These are phyloP conservation scores for Tremellales sp. DNA, from an alignment of 1,284 basidiomycete species.

Conservation along the genomic window DNA sequence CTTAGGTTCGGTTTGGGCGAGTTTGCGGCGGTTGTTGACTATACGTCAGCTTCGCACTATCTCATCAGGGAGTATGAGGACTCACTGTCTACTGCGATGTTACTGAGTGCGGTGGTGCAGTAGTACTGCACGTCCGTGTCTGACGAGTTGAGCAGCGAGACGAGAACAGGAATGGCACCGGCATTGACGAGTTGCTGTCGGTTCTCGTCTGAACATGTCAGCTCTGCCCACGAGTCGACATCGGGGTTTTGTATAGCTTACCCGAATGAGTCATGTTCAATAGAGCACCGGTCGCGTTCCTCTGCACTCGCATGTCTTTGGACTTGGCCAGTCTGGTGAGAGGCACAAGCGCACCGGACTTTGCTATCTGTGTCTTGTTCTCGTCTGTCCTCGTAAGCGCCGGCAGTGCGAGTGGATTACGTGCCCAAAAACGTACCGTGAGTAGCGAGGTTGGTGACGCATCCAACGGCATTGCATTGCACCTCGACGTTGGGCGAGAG, in stretches of 20 bases:
- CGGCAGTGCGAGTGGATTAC: conserved; percentile 4
- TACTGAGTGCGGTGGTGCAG: conserved; percentile 96
- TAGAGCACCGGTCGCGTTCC: conserved; percentile 96
- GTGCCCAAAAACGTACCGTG: conserved; percentile 64
- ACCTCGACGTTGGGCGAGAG: conserved; percentile 98
- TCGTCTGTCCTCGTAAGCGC: conserved; percentile 64
- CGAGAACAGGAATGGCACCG: conserved; percentile 95
- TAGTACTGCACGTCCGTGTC: conserved; percentile 99
- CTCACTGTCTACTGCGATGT: conserved; percentile 93
- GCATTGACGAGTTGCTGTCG: conserved; percentile 97
- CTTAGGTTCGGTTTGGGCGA: conserved; percentile 91
- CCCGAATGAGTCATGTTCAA: conserved; percentile 99
- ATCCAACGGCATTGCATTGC: conserved; percentile 99
- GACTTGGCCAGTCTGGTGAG: conserved; percentile 93
- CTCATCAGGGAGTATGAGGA: conserved; percentile 3
- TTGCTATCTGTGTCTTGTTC: conserved; percentile 99
- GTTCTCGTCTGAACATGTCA: conserved; percentile 77
- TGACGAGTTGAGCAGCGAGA: conserved; percentile 88
- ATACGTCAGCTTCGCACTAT: conserved; percentile 2
- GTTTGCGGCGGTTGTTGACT: conserved; percentile 89
- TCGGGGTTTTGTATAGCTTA: no score
- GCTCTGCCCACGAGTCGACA: conserved; percentile 21
- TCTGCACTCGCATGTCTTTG: conserved; percentile 98
- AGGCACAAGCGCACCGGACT: conserved; percentile 95
- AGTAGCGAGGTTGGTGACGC: conserved; percentile 97